Evolutionary conservation across 139 green algal species (phyloP).

Genomic region (Coccomyxa sp.): DNA sequence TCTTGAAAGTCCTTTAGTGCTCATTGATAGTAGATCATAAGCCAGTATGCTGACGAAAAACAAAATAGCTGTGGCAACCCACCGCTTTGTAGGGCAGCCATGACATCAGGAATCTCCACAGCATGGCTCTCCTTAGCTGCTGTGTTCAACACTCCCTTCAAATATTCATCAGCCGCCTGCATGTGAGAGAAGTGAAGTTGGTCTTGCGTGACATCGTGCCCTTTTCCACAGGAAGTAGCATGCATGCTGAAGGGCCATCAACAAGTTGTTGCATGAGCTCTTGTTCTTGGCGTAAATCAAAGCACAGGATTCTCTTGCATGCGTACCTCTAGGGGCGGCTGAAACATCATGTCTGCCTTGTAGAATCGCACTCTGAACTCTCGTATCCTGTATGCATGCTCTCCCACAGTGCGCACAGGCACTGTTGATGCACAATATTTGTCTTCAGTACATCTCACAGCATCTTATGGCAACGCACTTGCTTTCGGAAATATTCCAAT

Average conservation of each 20-base stretch:
- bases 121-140: conserved; percentile 8
- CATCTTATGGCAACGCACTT: no score
- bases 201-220: background rate
- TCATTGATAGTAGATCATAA: background rate
- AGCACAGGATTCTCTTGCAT: no score
- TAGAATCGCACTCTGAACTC: conserved; percentile 74
- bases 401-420: conserved; percentile 53
- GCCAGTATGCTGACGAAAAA: background rate
- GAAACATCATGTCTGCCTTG: conserved; percentile 44
- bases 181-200: background rate
- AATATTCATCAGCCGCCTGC: conserved; percentile 57
- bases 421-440: conserved; percentile 21
- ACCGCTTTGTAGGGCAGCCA: conserved; percentile 1
- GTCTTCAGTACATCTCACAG: no score
- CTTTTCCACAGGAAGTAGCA: background rate
- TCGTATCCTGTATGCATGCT: conserved; percentile 64
- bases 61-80: background rate
- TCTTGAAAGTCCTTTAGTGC: no score
- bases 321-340: conserved; percentile 47
- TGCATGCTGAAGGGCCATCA: conserved; percentile 4
- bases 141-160: conserved; percentile 47
- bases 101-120: background rate
- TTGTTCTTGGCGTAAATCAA: no score
- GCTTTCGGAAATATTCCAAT: no score
- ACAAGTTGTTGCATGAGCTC: no score